A percentile compares a stretch with the other conserved stretches of the same genome.
Evolutionary conservation across 1,139 yeast genomes (phyloP).

Genomic region (Debaryomyces fabryi): DNA sequence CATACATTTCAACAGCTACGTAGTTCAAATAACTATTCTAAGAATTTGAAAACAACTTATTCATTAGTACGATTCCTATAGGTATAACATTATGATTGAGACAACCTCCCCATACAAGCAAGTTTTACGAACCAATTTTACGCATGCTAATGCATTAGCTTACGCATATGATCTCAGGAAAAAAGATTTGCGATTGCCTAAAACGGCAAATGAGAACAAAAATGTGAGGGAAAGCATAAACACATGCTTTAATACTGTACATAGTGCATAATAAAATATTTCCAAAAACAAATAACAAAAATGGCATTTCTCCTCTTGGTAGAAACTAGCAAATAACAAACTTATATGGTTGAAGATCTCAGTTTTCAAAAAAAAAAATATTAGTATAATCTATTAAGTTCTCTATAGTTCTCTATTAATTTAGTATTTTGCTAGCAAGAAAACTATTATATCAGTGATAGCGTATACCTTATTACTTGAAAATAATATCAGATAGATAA

Average conservation of each 20-base stretch:
- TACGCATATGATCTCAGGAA: constrained; percentile 2
- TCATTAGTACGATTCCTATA: not conserved
- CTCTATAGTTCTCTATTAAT: not conserved
- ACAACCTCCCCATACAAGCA: not conserved
- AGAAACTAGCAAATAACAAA: not conserved
- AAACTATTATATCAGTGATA: not conserved
- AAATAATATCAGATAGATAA: not conserved
- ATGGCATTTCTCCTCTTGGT: constrained; percentile 3
- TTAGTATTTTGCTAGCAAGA: not conserved
- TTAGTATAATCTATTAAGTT: not conserved
- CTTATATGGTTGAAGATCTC: not conserved
- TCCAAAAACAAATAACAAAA: constrained; percentile 7
- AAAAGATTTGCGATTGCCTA: not conserved
- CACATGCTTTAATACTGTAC: constrained; percentile 3
- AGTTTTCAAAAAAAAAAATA: not conserved
- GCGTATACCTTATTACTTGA: not conserved
- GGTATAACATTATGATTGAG: not conserved
- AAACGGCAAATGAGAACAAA: not conserved
- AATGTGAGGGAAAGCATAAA: constrained; percentile 1
- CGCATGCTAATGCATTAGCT: not conserved
- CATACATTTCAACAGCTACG: not conserved
- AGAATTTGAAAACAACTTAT: not conserved
- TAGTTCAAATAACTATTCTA: not conserved
- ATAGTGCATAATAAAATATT: not conserved
- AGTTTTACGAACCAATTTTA: not conserved